A percentile compares a stretch with the other conserved stretches of the same genome.
phyloP scores from a whole-genome alignment of 2,329 filamentous ascomycete genomes.

The Colletotrichum sp. region DNA sequence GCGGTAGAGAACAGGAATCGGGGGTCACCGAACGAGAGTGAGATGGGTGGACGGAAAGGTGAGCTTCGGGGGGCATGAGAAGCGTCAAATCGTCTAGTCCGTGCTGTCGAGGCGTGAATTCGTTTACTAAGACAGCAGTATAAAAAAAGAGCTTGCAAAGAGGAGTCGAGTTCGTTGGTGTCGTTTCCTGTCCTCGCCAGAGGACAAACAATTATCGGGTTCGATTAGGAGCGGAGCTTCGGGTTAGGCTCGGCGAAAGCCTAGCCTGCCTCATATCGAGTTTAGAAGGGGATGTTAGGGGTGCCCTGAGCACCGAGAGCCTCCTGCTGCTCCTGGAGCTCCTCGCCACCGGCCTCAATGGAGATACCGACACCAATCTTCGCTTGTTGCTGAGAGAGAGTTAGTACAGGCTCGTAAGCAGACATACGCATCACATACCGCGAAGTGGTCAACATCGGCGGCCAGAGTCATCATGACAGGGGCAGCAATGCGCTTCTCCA shows the following conservation, averaged over 20 bases:
- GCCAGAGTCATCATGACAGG: slow-evolving; percentile 94
- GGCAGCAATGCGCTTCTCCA: slow-evolving; percentile 95
- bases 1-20: slow-evolving; percentile 10
- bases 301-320: slow-evolving; percentile 55
- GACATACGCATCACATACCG: slow-evolving; percentile 64
- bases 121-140: slow-evolving; percentile 23
- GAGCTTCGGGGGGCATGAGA: not conserved
- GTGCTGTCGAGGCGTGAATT: slow-evolving; percentile 16
- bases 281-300: slow-evolving; percentile 71
- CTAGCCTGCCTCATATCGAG: not conserved
- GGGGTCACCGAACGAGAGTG: slow-evolving; percentile 5
- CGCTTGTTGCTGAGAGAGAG: slow-evolving; percentile 75
- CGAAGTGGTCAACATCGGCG: slow-evolving; percentile 93
- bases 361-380: slow-evolving; percentile 96
- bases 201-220: slow-evolving; percentile 21
- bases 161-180: slow-evolving; percentile 9
- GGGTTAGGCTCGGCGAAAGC: not conserved
- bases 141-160: slow-evolving; percentile 15
- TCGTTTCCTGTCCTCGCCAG: slow-evolving; percentile 13
- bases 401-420: slow-evolving; percentile 29
- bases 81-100: not conserved
- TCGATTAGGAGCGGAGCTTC: slow-evolving; percentile 28
- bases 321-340: slow-evolving; percentile 86
- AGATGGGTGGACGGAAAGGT: not conserved
- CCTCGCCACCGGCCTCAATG: slow-evolving; percentile 83